phyloP scores from a whole-genome alignment of 1,284 basidiomycete species.

The Meripilus lineatus region DNA sequence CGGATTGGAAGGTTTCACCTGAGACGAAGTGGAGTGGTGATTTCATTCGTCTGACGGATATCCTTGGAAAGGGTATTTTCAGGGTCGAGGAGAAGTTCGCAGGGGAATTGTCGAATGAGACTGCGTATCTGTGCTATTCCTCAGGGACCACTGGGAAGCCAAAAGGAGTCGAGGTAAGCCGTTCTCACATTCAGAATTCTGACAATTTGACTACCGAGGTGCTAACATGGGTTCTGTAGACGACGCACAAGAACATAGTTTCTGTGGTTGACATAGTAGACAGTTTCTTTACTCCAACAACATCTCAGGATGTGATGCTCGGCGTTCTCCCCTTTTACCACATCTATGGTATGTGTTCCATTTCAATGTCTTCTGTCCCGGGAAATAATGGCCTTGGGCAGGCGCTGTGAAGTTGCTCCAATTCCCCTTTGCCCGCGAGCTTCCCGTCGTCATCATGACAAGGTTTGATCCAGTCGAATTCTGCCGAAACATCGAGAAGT shows the following conservation, averaged over 20 bases:
- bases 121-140: constrained; percentile 43
- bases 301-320: constrained; percentile 33
- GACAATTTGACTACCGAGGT: background rate
- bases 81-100: constrained; percentile 13
- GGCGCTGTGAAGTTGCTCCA: constrained; percentile 55
- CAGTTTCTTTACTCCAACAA: constrained; percentile 17
- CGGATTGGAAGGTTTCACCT: constrained; percentile 14
- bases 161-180: constrained; percentile 35
- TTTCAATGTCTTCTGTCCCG: background rate
- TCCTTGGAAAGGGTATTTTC: constrained; percentile 12
- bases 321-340: constrained; percentile 48
- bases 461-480: constrained; percentile 74
- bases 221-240: constrained; percentile 17
- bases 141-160: constrained; percentile 43
- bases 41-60: constrained; percentile 10
- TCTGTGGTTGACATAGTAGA: constrained; percentile 24
- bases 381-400: constrained; percentile 14
- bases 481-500: constrained; percentile 60
- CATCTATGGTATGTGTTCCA: constrained; percentile 40
- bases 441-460: constrained; percentile 62
- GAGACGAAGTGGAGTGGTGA: background rate
- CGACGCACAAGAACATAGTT: constrained; percentile 42
- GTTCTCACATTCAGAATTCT: background rate
- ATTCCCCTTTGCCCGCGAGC: constrained; percentile 53
- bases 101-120: constrained; percentile 23